phyloP scores from a whole-genome alignment of 805 yeast species.

The Starmerella apis region DNA sequence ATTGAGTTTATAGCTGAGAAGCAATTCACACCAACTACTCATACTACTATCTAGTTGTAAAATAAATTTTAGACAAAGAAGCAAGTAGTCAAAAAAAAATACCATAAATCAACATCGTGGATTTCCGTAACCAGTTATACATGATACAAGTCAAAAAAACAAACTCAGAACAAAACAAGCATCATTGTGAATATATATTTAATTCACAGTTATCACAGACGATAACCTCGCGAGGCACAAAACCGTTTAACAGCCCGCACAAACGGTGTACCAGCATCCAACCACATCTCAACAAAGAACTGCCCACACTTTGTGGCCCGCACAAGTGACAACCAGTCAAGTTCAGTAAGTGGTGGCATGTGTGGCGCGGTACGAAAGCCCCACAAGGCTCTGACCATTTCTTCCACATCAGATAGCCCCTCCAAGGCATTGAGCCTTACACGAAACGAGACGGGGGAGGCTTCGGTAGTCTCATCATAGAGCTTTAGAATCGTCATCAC shows the following conservation, averaged over 20 bases:
- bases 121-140: no score
- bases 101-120: no score
- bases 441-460: constrained; percentile 17
- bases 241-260: constrained; percentile 13
- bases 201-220: no score
- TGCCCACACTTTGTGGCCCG: constrained; percentile 18
- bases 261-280: constrained; percentile 17
- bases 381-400: constrained; percentile 17
- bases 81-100: no score
- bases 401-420: constrained; percentile 10
- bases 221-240: constrained; percentile 10
- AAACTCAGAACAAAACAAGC: no score
- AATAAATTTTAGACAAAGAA: no score
- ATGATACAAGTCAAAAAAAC: no score
- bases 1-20: no score
- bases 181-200: no score
- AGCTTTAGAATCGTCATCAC: constrained; percentile 16
- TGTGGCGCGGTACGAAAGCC: constrained; percentile 5
- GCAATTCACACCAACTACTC: no score
- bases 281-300: constrained; percentile 16
- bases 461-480: constrained; percentile 12
- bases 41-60: no score
- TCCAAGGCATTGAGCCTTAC: constrained; percentile 24
- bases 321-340: constrained; percentile 25
- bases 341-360: constrained; percentile 9